Evolutionary conservation across 129 eudicot genomes (phyloP).

Genomic region (Cynara cardunculus): DNA sequence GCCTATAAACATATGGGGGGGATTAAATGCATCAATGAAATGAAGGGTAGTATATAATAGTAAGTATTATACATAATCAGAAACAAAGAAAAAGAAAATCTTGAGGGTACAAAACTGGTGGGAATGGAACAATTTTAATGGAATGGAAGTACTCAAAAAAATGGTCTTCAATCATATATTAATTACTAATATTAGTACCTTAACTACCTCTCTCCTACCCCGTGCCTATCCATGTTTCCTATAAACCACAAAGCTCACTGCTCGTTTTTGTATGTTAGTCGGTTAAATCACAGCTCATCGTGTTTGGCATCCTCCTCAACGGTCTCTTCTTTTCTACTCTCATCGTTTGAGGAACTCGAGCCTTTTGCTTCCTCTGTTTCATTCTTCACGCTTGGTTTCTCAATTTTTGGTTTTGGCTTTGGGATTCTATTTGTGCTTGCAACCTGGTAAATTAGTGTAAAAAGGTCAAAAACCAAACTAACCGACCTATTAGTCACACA

Average conservation of each 20-base stretch:
- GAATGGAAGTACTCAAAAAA: constrained; percentile 24
- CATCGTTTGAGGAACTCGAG: constrained; percentile 38
- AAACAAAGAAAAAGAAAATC: neutral
- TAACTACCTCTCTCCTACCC: constrained; percentile 33
- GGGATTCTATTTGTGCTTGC: constrained; percentile 69
- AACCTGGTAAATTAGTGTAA: constrained; percentile 49
- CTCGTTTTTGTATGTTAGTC: constrained; percentile 15
- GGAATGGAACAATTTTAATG: constrained; percentile 19
- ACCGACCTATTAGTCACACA: neutral
- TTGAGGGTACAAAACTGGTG: constrained; percentile 24
- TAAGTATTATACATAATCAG: constrained; percentile 2
- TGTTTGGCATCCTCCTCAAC: constrained; percentile 36
- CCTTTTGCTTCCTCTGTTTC: constrained; percentile 43
- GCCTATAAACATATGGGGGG: neutral
- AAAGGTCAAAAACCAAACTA: neutral
- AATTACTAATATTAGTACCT: constrained; percentile 15
- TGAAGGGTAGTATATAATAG: neutral
- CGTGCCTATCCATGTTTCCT: constrained; percentile 27
- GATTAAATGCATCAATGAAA: constrained; percentile 1
- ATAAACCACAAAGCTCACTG: constrained; percentile 11
- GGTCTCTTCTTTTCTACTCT: constrained; percentile 28
- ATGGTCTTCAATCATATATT: neutral
- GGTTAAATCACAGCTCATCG: constrained; percentile 72
- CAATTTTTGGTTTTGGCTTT: constrained; percentile 91
- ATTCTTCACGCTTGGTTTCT: constrained; percentile 54